Evolutionary conservation across 805 yeast species (phyloP), one percentile per base, ranked within the genome.

Genomic region (Candida ovalis): DNA sequence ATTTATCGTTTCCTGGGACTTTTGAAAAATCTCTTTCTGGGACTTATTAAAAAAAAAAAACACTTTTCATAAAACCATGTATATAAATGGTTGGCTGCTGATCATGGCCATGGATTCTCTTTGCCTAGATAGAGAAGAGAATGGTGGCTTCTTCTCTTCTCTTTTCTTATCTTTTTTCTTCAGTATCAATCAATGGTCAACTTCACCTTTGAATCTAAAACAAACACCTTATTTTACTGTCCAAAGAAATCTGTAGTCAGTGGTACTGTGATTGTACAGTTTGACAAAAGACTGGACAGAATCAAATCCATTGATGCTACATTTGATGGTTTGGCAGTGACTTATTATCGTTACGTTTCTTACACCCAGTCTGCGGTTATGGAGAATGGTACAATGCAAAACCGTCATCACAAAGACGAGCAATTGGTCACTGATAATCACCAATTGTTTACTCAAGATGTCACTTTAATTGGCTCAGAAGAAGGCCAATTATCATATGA

Each of bases 291-390:
- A 2, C 18, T 46, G 12, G 47, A 44, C 33, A 32, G 39, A n/a
- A 27, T 55, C 32, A 27, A 27, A 22, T 15, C 46, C 10, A 49
- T 53, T 15, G 36, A 42, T 21, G 54, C 49, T 17, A 43, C 44
- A 17, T 55, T 55, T 32, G 47, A 44, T 23, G 59, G 59, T 3
- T 5, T 25, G 12, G 21, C 49, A 24, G 39, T 40, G 7, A 50
- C 52, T 1, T 28, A 46, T n/a, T 40, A 51, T 40, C 36, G 44
- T 22, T 48, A 48, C 19, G 46, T 38, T 10, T 39, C 45, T 25
- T 46, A 45, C 44, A 27, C 50, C n/a, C 40, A 46, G 19, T 6
- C 12, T 18, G 21, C 33, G 21, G 19, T 4, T 3, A 5, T 19
- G 4, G 27, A 25, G 17, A 39, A 38, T 32, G 50, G 44, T n/a